Percentiles rank a stretch among this genome's conserved stretches.
Conservation (phyloP, 495 filamentous ascomycete species). For the Neurospora sp. region DNA sequence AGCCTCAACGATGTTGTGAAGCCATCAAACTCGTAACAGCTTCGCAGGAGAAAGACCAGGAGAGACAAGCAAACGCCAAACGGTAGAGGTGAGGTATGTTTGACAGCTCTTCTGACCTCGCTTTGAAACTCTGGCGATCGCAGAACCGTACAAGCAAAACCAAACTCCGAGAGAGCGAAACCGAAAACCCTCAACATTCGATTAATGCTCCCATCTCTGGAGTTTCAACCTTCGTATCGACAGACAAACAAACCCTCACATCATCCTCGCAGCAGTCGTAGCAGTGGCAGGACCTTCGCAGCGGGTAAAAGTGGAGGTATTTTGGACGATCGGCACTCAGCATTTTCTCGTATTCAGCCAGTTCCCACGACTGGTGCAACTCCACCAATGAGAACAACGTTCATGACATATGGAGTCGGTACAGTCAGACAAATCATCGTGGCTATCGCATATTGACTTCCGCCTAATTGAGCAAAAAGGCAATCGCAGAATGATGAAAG, state of each 20-base stretch:
- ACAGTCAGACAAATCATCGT: neutral
- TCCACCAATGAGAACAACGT: neutral
- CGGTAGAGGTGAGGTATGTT: neutral
- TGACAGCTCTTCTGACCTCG: neutral
- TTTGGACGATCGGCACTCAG: slow-evolving; percentile 1
- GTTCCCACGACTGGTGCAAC: neutral
- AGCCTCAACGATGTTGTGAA: neutral
- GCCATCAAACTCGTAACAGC: neutral
- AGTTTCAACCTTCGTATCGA: neutral
- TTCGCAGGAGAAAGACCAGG: neutral
- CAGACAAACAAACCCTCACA: neutral
- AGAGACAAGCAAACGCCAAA: neutral
- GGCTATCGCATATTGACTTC: neutral
- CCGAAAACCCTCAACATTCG: neutral
- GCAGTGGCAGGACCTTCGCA: neutral
- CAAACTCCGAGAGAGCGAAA: neutral
- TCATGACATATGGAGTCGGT: neutral
- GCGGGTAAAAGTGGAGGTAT: neutral
- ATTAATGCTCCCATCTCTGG: neutral
- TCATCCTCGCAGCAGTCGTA: neutral
- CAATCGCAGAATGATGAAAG: neutral
- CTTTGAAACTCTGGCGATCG: neutral
- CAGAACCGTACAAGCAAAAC: neutral
- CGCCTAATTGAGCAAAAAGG: neutral
- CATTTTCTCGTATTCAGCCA: slow-evolving; percentile 4